Evolutionary conservation across 192 early-diverging fungal genomes (phyloP), one percentile per base, ranked within the genome.

Genomic region (Haplosporangium gracile): DNA sequence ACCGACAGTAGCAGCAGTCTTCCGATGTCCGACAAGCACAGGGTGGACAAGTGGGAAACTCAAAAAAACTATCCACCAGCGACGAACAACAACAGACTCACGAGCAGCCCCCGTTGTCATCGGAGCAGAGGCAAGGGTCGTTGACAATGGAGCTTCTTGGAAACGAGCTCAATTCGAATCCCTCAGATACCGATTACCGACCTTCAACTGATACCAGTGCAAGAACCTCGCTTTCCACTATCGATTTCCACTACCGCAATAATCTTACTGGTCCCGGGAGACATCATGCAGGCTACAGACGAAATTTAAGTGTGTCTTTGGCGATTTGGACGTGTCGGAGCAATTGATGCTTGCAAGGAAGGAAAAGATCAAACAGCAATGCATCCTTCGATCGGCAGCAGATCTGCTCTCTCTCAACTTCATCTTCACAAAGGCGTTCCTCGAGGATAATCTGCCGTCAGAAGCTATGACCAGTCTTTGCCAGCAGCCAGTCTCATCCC

Each of bases 321-420:
- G 53, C 53, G 53, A 16, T 5, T 10, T 63, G 53, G 55, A 75
- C 38, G 53, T 75, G n/a, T 60, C 74, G 0, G 53, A 75, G 5
- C 53, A 6, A 75, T 15, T 75, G 74, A 75, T 75, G 53, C 0
- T 18, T 18, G 74, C 36, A 53, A 75, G 74, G 55, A 75, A 11
- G 8, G 55, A 75, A 6, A 60, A 63, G 74, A 7, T 75, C 36
- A 75, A 34, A 5, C 74, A 75, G 32, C 74, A 63, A 6, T 57
- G 47, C 32, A 63, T 55, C 32, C 55, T 57, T 34, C 8, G 39
- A 18, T 75, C 74, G 51, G 10, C 74, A 24, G 74, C 74, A 49
- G 74, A 75, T 75, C 53, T 75, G 36, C 74, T 73, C 45, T 73
- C 72, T 26, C 72, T 73, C 72, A 73, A 51, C 72, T 49, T 73